Conservation (phyloP, 1,284 basidiomycete genomes). For the Sporisorium exsertum region DNA sequence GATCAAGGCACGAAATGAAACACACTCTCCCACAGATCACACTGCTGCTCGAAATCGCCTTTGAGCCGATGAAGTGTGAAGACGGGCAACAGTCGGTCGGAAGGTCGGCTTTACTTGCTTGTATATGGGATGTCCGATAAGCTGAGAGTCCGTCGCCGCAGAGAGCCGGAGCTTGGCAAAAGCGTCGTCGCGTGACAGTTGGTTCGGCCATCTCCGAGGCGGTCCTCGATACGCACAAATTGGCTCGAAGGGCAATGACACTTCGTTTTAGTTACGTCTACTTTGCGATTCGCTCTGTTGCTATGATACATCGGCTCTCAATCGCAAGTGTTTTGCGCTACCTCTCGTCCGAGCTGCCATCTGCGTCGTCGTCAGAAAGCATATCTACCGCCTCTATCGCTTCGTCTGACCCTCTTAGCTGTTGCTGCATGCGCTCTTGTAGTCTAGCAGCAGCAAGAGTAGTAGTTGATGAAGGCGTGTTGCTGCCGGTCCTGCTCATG, state of each 20-base stretch:
- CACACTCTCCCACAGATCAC: not conserved
- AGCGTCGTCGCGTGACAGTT: not conserved
- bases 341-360: constrained; percentile 2
- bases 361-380: constrained; percentile 21
- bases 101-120: not conserved
- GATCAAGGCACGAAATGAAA: not conserved
- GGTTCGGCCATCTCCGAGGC: not conserved
- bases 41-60: not conserved
- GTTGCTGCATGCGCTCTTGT: not conserved
- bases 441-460: not conserved
- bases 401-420: constrained; percentile 7
- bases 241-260: not conserved
- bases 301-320: not conserved
- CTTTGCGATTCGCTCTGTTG: not conserved
- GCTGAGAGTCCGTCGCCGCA: no score
- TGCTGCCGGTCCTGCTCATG: constrained; percentile 28
- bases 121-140: not conserved
- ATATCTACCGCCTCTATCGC: constrained; percentile 26
- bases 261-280: not conserved
- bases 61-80: not conserved
- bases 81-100: not conserved
- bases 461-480: not conserved
- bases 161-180: not conserved
- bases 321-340: not conserved
- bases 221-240: not conserved